Evolutionary conservation across 2,329 filamentous ascomycete genomes (phyloP).

Genomic region (Diaporthe sp.): DNA sequence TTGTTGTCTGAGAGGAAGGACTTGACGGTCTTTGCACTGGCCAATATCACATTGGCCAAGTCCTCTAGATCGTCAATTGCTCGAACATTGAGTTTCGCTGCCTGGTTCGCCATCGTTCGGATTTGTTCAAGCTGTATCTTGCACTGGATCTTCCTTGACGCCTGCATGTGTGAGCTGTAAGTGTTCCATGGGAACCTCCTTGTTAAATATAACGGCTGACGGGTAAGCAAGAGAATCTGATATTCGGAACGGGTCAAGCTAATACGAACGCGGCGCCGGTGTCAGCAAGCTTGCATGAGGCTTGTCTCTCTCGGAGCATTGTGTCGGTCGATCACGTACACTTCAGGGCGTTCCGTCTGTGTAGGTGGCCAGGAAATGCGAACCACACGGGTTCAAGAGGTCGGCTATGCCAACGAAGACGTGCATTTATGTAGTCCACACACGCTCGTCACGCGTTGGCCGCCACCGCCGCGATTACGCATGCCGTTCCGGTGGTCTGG

Average conservation of each 20-base stretch:
- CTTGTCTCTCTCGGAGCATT: neutral
- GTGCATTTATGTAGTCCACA: neutral
- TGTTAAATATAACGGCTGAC: neutral
- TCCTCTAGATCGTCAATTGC: conserved; percentile 18
- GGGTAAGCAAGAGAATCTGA: neutral
- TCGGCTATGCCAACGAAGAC: neutral
- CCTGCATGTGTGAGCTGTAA: neutral
- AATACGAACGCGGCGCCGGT: neutral
- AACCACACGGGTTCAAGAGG: neutral
- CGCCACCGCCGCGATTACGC: neutral
- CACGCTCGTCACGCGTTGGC: no score
- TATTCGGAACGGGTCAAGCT: neutral
- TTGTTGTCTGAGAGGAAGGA: conserved; percentile 15
- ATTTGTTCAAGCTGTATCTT: no score
- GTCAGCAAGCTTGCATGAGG: conserved; percentile 18
- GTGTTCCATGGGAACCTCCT: neutral
- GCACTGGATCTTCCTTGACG: neutral
- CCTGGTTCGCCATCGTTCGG: neutral
- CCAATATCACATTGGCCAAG: conserved; percentile 11
- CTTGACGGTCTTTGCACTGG: conserved; percentile 18
- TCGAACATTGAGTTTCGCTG: neutral
- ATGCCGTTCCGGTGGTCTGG: neutral
- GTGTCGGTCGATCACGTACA: neutral
- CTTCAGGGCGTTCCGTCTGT: neutral
- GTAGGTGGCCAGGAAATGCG: neutral